Evolutionary conservation across 768 basidiomycete species (phyloP), one percentile per base, ranked within the genome.

Genomic region (Thelephora ganbajun): DNA sequence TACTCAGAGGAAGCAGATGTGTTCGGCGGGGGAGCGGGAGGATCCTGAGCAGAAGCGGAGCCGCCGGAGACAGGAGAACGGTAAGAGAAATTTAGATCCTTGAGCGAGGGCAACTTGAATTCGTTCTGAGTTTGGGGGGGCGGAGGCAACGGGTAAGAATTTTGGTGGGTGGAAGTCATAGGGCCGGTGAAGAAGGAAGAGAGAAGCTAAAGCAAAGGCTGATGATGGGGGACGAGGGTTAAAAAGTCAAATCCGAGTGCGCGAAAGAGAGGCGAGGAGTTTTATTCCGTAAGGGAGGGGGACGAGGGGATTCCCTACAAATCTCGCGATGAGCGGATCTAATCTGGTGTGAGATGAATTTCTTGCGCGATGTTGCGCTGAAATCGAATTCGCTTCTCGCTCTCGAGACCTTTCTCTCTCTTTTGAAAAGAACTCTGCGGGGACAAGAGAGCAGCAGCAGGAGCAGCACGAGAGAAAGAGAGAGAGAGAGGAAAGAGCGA

Each of bases 291-390:
- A 30, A 30, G 26, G 26, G 26, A 9, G 9, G 26, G 26, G 9
- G 26, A 30, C 44, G 47, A 64, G 64, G 64, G 68, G 72, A 69
- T 69, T 69, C 61, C 56, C 63, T 60, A 57, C 66, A 64, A 74
- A 76, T 77, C 75, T 73, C 71, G 77, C 79, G 77, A 80, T 79
- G 69, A 66, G 65, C 73, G 74, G 77, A 79, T 74, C 72, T 73
- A 52, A 51, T 46, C 48, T 43, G 50, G 50, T 47, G 43, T 39
- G n/a, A 43, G 42, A 50, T 26, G 22, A 16, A 11, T 13, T 3
- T 16, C 37, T 12, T 33, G 23, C 36, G 39, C 36, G 42, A 9
- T 11, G 39, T 19, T 34, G 11, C 43, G 44, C 34, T 19, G 19
- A 33, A 33, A 13, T 22, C 45, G 16, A 18, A n/a, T 9, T 30